Evolutionary conservation across 306 rosid species (phyloP), one percentile per base, ranked within the genome.

Genomic region (Cucumis hystrix): DNA sequence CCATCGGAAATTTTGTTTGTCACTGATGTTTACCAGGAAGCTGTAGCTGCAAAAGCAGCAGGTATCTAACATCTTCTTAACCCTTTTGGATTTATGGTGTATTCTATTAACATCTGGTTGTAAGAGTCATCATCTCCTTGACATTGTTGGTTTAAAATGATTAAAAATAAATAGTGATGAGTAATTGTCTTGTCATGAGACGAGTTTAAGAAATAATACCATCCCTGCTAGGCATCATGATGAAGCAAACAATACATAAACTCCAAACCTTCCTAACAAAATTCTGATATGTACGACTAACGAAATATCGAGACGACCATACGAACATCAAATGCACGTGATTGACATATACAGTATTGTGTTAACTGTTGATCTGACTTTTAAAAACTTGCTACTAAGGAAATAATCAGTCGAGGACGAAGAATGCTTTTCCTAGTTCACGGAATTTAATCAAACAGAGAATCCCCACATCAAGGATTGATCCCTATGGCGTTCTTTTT

Each of bases 31-130:
- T 77, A 62, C 83, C 96, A 92, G 85, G 99, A 95, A 87, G 97
- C 96, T 81, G 83, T 86, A 52, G 99, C 99, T 73, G 99, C 97
- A 67, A 92, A 84, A 89, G 93, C 82, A 30, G 98, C 98, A 92
- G 97, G 98, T 94, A 70, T 70, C 8, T 25, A 43, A 33, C 56
- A 9, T 68, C 54, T 68, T 40, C 56, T 66, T 43, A 10, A 16
- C 7, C 8, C 33, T n/a, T 66, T n/a, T 66, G 28, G 17, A 18
- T 18, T 16, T 66, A 66, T 35, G 72, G 51, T 40, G 25, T 66
- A 13, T 3, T 60, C 65, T 60, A 8, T 23, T 10, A 25, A 59
- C 35, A 23, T 59, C 56, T 59, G 17, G 37, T 59, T 23, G 35
- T 54, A 54, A 18, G 21, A 54, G 58, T 16, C 58, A 54, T 54